Base-by-base conservation (phyloP, 2,329 filamentous ascomycete species). In the Trichoderma sp. region DNA sequence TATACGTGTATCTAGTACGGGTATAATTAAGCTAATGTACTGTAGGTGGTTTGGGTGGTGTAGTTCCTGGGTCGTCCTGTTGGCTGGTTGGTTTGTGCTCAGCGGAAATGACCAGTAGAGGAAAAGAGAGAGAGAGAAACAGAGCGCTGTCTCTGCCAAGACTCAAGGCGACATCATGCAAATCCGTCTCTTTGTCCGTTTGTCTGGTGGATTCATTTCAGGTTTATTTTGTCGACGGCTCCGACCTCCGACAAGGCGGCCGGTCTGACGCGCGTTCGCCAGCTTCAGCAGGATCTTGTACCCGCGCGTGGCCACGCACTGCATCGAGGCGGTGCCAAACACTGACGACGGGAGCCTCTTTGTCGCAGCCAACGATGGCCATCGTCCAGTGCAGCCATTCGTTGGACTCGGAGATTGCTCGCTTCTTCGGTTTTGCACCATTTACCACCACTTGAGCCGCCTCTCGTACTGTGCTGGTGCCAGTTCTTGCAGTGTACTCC, bases 351-450 rank as follows among this genome's bases (percentile, higher is more conserved):
- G 7, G 18, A 21, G 45, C 45, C 18, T 53, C 50, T 56, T 53
- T 56, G 50, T 56, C n/a, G 50, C 45, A 50, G 45, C 45, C 45
- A 50, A 50, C n/a, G 9, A 21, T 21, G n/a, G 8, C 18, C 8
- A 21, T 1, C 3, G 21, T 21, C 21, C n/a, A 53, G 21, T 56
- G 12, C 18, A 2, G 21, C 50, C 4, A 14, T 63, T 53, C 16
- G 18, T 18, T 63, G 38, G 66, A n/a, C 59, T 72, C 69, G 69
- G 69, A 50, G 69, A 50, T 72, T 33, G 62, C 59, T 72, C 69
- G 69, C 69, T 53, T 35, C 33, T 11, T 72, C 69, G 69, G 69
- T 18, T 64, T 72, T 60, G 59, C 69, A 64, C 21, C 38, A 21
- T 24, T 29, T 31, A 24, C 27, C 65, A 56, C 45, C 45, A 53